Evolutionary conservation across 345 rosid species (phyloP).

Genomic region (Gossypium raimondii): DNA sequence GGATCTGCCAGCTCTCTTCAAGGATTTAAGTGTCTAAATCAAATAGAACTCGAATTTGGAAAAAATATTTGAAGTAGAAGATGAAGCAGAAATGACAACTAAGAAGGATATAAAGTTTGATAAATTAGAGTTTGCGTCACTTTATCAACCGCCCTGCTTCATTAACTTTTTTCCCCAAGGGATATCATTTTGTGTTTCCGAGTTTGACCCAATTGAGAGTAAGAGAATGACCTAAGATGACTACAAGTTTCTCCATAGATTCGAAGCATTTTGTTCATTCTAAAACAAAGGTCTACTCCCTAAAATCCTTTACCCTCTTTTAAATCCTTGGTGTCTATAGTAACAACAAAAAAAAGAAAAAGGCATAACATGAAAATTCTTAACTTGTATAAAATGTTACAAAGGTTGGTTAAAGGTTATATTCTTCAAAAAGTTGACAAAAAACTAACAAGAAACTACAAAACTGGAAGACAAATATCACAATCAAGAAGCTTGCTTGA

Average conservation of each 20-base stretch:
- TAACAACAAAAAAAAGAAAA: no score
- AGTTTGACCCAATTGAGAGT: background rate
- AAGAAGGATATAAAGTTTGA: background rate
- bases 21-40: no score
- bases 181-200: background rate
- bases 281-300: background rate
- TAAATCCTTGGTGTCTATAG: background rate
- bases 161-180: background rate
- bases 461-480: no score
- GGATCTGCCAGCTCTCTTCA: background rate
- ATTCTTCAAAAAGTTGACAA: no score
- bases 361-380: no score
- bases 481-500: no score
- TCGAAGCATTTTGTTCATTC: background rate
- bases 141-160: background rate
- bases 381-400: no score
- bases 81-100: background rate
- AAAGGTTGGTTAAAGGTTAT: no score
- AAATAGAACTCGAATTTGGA: background rate
- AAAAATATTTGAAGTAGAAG: background rate
- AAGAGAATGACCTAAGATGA: background rate
- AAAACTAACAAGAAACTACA: no score
- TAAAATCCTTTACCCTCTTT: background rate
- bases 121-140: background rate
- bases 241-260: background rate